Base-by-base conservation (phyloP, 306 rosid species). In the Oemleria cerasiformis region DNA sequence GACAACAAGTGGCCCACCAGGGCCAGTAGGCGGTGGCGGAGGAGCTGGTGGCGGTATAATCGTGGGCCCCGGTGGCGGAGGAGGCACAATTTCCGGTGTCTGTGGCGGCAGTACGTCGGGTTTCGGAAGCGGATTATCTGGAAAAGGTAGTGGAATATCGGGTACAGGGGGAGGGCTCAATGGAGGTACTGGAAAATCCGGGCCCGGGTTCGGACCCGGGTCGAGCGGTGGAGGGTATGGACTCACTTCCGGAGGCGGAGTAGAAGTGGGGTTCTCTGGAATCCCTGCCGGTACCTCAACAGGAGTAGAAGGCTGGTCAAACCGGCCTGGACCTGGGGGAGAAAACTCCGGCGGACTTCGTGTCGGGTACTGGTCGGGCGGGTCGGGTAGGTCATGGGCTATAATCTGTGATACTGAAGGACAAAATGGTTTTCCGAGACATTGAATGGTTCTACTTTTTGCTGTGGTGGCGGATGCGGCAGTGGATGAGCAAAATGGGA, bases 181-280 rank as follows among this genome's bases (percentile, higher is more conserved):
- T 0, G 84, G 87, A 1, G 92, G 90, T 21, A 70, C 73, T 0
- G 92, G 88, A 11, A 72, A 79, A 23, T 83, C 90, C 0, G 85
- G 91, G 59, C 49, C 79, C 0, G 84, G 84, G 9, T 58, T 54
- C 0, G 65, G 71, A 11, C 44, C 19, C 8, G 86, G 81, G 17
- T 23, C 34, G 0, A 20, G 11, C 10, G 74, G 81, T 25, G 86
- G 58, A 10, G 92, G 92, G 16, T 73, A 43, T 0, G 56, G 39
- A 1, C 13, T 41, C 40, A 86, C 84, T 64, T 86, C 92, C 0
- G 87, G 79, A 0, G 82, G 86, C 2, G 55, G 69, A 1, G 20
- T 17, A 0, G 38, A 20, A 0, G 82, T 36, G 0, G 83, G 82
- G 21, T 80, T 78, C 0, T 40, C 36, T 57, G 86, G 80, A 20